A percentile compares a stretch with the other conserved stretches of the same genome.
Evolutionary conservation across 495 filamentous ascomycete genomes (phyloP).

Genomic region (Clohesyomyces aquaticus): DNA sequence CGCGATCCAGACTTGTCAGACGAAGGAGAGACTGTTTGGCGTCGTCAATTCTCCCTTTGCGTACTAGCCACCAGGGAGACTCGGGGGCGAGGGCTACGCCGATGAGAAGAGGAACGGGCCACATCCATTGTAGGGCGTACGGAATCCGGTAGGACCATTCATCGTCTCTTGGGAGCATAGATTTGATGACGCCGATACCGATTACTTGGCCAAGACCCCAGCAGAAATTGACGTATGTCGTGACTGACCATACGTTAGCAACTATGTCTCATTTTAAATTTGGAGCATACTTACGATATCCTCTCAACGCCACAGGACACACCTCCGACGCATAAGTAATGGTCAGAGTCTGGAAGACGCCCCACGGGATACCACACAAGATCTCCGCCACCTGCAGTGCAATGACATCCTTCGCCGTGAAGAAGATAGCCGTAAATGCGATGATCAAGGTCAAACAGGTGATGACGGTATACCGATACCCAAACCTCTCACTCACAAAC

Average conservation of each 20-base stretch:
- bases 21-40: slow-evolving; percentile 46
- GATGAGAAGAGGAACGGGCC: slow-evolving; percentile 47
- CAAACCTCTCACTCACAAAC: slow-evolving; percentile 37
- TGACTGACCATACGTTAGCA: slow-evolving; percentile 20
- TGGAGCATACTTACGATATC: slow-evolving; percentile 33
- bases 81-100: slow-evolving; percentile 48
- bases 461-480: slow-evolving; percentile 42
- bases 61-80: slow-evolving; percentile 50
- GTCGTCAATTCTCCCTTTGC: slow-evolving; percentile 44
- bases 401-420: slow-evolving; percentile 41
- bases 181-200: slow-evolving; percentile 45
- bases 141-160: slow-evolving; percentile 51
- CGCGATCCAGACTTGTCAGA: slow-evolving; percentile 42
- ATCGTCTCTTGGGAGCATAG: slow-evolving; percentile 40
- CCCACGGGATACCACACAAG: slow-evolving; percentile 43
- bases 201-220: slow-evolving; percentile 49
- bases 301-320: slow-evolving; percentile 40
- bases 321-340: slow-evolving; percentile 46
- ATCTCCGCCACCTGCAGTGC: slow-evolving; percentile 40
- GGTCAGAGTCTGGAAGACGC: slow-evolving; percentile 45
- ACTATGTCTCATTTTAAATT: not conserved
- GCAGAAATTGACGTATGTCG: slow-evolving; percentile 48
- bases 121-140: slow-evolving; percentile 52
- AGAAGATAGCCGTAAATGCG: slow-evolving; percentile 44
- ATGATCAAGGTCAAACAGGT: slow-evolving; percentile 35